These are phyloP conservation scores for Bacidia gigantensis DNA, from an alignment of 495 filamentous ascomycete species.

Conservation along the genomic window DNA sequence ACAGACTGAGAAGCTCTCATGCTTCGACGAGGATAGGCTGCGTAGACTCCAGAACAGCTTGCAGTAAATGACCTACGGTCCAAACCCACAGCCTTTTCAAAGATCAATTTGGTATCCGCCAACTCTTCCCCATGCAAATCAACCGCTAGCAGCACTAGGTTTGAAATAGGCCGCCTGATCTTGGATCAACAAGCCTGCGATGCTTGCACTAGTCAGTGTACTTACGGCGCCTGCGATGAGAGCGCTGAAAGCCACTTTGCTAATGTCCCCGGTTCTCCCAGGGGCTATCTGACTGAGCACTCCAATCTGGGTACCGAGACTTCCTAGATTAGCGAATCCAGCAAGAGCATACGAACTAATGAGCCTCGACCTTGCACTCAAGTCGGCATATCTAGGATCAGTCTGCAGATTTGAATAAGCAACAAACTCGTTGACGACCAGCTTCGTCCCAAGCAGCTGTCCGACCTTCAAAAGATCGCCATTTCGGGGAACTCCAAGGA, in stretches of 20 bases:
- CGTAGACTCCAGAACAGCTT: too few species aligned
- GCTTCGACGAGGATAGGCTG: too few species aligned
- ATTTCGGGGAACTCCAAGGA: constrained; percentile 68
- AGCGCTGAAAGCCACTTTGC: constrained; percentile 59
- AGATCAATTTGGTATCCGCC: background rate
- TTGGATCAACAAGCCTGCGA: constrained; percentile 64
- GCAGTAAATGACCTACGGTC: too few species aligned
- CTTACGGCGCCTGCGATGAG: constrained; percentile 65
- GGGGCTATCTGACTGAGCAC: constrained; percentile 73
- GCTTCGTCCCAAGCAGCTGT: constrained; percentile 68
- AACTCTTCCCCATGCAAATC: background rate
- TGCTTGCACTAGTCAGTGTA: constrained; percentile 66
- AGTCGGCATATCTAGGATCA: constrained; percentile 31
- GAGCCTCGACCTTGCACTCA: constrained; percentile 41
- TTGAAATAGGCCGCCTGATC: constrained; percentile 30
- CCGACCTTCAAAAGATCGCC: constrained; percentile 51
- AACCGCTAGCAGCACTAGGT: constrained; percentile 11
- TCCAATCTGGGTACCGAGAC: constrained; percentile 75
- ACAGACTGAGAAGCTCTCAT: too few species aligned
- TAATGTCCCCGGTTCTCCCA: constrained; percentile 56
- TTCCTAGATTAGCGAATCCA: constrained; percentile 69
- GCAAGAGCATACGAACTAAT: constrained; percentile 17
- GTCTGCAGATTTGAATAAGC: constrained; percentile 41
- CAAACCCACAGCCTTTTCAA: too few species aligned
- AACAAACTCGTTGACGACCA: constrained; percentile 63